A percentile compares a stretch with the other conserved stretches of the same genome.
Conservation (phyloP, 148 eudicot species). For the Nyssa sinensis region DNA sequence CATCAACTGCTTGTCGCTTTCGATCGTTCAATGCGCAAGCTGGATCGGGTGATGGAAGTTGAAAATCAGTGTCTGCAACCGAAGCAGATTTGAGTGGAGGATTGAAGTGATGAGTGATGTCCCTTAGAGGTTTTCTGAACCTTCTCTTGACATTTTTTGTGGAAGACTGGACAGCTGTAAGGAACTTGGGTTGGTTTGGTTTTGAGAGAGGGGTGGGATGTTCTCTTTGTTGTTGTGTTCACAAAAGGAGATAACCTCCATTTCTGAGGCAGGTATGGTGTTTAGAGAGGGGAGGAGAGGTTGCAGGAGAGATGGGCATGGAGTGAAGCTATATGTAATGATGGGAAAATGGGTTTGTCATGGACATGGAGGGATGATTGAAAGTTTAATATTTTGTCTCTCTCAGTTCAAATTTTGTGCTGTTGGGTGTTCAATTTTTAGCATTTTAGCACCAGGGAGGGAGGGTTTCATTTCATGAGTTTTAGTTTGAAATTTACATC, state of each 20-base stretch:
- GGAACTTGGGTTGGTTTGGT: background rate
- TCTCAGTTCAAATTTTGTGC: background rate
- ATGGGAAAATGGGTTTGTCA: background rate
- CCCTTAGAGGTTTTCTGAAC: slow-evolving; percentile 23
- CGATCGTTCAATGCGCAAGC: background rate
- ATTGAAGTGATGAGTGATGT: slow-evolving; percentile 21
- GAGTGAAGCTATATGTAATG: background rate
- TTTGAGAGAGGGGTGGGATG: background rate
- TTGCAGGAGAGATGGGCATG: background rate
- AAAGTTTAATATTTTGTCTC: background rate
- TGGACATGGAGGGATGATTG: background rate
- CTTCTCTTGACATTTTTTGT: slow-evolving; percentile 10
- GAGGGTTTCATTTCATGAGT: background rate
- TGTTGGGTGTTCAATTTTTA: background rate
- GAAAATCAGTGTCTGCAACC: background rate
- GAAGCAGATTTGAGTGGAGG: background rate
- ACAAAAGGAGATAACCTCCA: slow-evolving; percentile 3
- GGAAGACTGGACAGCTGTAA: background rate
- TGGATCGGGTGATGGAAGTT: background rate
- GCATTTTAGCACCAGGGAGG: background rate
- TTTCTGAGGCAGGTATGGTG: background rate
- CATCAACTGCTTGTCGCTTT: slow-evolving; percentile 9
- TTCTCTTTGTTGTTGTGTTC: slow-evolving; percentile 21
- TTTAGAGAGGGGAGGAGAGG: background rate
- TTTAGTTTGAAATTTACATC: background rate